These are phyloP conservation scores for Raffaelea deltoideospora DNA, from an alignment of 2,329 filamentous ascomycete genomes.

Conservation along the genomic window DNA sequence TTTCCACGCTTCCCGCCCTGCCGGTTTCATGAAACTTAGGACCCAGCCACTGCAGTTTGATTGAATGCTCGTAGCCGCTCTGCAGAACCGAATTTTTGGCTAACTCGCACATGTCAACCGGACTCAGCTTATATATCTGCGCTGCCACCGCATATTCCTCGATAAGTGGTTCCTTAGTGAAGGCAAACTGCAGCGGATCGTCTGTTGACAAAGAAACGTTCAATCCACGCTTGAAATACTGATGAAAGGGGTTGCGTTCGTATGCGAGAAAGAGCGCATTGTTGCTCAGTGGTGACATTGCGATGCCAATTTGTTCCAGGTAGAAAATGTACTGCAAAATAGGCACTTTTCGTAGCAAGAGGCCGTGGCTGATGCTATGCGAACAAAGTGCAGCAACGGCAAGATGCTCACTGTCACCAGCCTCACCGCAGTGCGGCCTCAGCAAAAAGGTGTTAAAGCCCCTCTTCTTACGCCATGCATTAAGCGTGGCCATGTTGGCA, in stretches of 20 bases:
- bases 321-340: constrained; percentile 96
- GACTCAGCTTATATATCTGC: constrained; percentile 94
- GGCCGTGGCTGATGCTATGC: constrained; percentile 92
- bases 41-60: constrained; percentile 90
- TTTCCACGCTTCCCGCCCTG: constrained; percentile 79
- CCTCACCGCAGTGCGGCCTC: constrained; percentile 89
- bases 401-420: constrained; percentile 90
- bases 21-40: constrained; percentile 63
- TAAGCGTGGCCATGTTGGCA: constrained; percentile 83
- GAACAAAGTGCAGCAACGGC: constrained; percentile 83
- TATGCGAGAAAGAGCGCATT: constrained; percentile 94
- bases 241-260: constrained; percentile 89
- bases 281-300: constrained; percentile 98
- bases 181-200: constrained; percentile 93
- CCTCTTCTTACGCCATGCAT: constrained; percentile 76
- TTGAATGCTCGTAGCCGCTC: constrained; percentile 75
- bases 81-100: constrained; percentile 93
- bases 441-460: constrained; percentile 94
- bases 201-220: constrained; percentile 96
- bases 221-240: constrained; percentile 85
- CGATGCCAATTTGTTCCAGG: constrained; percentile 92
- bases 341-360: constrained; percentile 84
- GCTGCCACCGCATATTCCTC: constrained; percentile 97
- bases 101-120: constrained; percentile 96
- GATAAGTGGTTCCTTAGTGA: constrained; percentile 94